Percentiles rank a stretch among this genome's conserved stretches.
These are phyloP conservation scores for Phytopythium delawarense DNA, from an alignment of 352 stramenopile genomes.

Conservation along the genomic window DNA sequence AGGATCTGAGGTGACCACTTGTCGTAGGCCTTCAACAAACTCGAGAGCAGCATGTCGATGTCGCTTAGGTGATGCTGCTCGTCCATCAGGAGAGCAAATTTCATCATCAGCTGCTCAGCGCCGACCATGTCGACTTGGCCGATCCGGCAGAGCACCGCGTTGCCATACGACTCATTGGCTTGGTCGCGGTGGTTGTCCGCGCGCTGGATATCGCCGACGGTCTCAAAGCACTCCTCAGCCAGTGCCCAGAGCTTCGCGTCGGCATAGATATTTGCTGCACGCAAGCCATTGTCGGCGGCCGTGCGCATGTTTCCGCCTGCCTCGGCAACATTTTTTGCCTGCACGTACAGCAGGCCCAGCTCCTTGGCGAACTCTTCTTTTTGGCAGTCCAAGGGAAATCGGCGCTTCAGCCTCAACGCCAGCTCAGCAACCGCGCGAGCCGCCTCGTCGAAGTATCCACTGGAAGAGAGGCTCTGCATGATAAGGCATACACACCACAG, in stretches of 20 bases:
- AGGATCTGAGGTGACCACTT: constrained; percentile 54
- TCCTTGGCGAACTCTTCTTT: constrained; percentile 24
- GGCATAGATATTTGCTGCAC: constrained; percentile 46
- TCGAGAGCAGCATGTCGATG: constrained; percentile 49
- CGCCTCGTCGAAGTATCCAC: constrained; percentile 70
- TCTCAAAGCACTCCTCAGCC: constrained; percentile 54
- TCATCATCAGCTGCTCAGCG: constrained; percentile 45
- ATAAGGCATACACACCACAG: neutral
- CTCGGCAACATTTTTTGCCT: constrained; percentile 50
- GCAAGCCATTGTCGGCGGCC: constrained; percentile 46
- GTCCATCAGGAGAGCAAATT: constrained; percentile 31
- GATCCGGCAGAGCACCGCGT: constrained; percentile 59
- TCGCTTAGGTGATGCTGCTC: constrained; percentile 31
- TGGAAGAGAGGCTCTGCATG: constrained; percentile 38
- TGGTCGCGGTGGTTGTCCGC: constrained; percentile 24
- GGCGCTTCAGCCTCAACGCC: constrained; percentile 52
- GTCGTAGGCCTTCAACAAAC: constrained; percentile 48
- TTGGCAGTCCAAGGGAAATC: constrained; percentile 51
- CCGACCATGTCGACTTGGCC: constrained; percentile 49
- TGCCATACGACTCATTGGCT: constrained; percentile 53
- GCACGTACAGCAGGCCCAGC: constrained; percentile 45
- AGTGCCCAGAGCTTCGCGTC: constrained; percentile 46
- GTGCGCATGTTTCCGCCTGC: constrained; percentile 41
- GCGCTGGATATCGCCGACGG: constrained; percentile 44
- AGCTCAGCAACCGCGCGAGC: constrained; percentile 51